phyloP scores from a whole-genome alignment of 441 rosid species.

The Omphalea diandra region DNA sequence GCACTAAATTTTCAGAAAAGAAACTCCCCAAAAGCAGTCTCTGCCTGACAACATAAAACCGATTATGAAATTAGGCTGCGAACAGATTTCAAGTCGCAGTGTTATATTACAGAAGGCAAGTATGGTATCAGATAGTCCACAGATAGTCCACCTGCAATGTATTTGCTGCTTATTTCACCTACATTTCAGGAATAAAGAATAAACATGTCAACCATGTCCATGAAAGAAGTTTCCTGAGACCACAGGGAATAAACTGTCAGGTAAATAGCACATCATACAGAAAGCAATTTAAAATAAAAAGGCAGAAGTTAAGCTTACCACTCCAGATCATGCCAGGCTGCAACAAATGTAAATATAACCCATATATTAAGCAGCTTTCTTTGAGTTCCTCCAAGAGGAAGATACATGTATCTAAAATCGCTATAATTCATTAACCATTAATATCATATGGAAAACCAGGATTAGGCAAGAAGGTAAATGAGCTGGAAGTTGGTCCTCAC shows the following conservation, averaged over 20 bases:
- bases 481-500: conserved; percentile 58
- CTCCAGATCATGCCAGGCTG: conserved; percentile 95
- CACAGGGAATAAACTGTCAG: conserved; percentile 34
- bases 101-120: not conserved
- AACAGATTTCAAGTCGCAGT: not conserved
- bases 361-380: conserved; percentile 84
- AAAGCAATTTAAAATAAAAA: not conserved
- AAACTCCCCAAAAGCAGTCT: conserved; percentile 58
- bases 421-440: conserved; percentile 14
- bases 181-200: conserved; percentile 87
- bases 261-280: conserved; percentile 17
- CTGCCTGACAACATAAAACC: conserved; percentile 39
- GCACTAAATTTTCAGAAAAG: conserved; percentile 71
- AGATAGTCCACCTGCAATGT: conserved; percentile 53
- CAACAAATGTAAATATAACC: conserved; percentile 95
- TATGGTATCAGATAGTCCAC: not conserved
- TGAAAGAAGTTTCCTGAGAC: conserved; percentile 87
- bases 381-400: conserved; percentile 89
- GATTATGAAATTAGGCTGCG: not conserved
- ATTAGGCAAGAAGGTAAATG: conserved; percentile 9
- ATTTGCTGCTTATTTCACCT: conserved; percentile 69
- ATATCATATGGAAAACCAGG: conserved; percentile 8
- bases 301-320: conserved; percentile 58
- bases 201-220: conserved; percentile 99
- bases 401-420: conserved; percentile 75